Percentiles rank a stretch among this genome's conserved stretches.
These are phyloP conservation scores for Trapa incisa DNA, from an alignment of 345 rosid species.

Conservation along the genomic window DNA sequence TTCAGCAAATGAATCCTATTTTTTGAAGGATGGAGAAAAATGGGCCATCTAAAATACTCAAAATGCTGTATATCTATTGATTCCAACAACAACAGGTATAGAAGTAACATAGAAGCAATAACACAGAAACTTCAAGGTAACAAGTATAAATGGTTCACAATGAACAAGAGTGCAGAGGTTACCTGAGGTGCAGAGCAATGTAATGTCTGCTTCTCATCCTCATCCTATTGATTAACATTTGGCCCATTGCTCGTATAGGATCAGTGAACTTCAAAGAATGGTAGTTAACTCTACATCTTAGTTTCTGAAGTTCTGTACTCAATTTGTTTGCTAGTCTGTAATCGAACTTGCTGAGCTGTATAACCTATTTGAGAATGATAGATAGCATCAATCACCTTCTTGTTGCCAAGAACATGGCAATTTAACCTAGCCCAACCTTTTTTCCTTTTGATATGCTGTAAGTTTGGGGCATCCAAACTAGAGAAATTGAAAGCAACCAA, in stretches of 20 bases:
- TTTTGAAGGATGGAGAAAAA: background rate
- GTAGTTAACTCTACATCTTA: constrained; percentile 93
- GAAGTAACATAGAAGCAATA: background rate
- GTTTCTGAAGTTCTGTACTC: constrained; percentile 69
- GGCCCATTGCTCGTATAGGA: constrained; percentile 70
- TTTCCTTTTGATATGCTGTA: background rate
- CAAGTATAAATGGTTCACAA: constrained; percentile 5
- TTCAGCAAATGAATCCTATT: background rate
- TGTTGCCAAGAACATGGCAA: background rate
- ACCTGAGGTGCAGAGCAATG: constrained; percentile 95
- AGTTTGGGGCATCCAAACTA: background rate
- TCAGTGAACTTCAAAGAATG: constrained; percentile 81
- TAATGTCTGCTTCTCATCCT: constrained; percentile 62
- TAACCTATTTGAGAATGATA: constrained; percentile 37
- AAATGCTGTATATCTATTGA: background rate
- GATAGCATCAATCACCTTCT: constrained; percentile 6
- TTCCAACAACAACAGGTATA: background rate
- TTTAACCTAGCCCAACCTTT: background rate
- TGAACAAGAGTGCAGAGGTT: constrained; percentile 11
- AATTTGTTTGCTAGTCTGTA: constrained; percentile 86
- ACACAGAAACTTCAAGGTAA: background rate
- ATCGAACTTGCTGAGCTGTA: constrained; percentile 82
- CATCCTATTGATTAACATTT: constrained; percentile 59
- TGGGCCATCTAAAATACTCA: background rate
- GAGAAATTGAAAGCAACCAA: background rate